Evolutionary conservation across 805 yeast species (phyloP).

Genomic region (Priceomyces haplophilus): DNA sequence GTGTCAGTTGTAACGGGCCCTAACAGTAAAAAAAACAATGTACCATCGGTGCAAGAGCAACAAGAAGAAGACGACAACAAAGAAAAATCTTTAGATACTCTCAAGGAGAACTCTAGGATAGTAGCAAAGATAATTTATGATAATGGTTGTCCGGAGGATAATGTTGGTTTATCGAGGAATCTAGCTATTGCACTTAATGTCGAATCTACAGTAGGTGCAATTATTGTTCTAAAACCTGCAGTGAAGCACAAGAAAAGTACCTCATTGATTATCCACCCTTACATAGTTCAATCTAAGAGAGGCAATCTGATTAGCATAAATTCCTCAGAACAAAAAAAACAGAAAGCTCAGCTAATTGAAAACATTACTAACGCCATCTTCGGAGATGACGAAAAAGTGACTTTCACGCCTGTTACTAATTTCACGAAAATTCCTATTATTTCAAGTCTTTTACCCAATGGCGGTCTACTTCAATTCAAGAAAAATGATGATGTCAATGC

Average conservation of each 20-base stretch:
- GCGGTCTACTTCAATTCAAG: conserved; percentile 57
- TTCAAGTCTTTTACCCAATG: conserved; percentile 48
- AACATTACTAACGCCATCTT: conserved; percentile 18
- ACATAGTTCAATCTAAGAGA: conserved; percentile 41
- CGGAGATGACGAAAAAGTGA: conserved; percentile 15
- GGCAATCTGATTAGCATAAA: conserved; percentile 25
- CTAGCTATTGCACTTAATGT: conserved; percentile 58
- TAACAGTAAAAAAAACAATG: conserved; percentile 18
- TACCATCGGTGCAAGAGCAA: conserved; percentile 7
- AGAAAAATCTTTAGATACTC: conserved; percentile 10
- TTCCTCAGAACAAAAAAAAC: conserved; percentile 28
- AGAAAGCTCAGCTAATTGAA: conserved; percentile 15
- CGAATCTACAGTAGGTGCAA: conserved; percentile 47
- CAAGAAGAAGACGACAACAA: conserved; percentile 6
- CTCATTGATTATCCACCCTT: conserved; percentile 52
- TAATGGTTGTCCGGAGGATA: conserved; percentile 24
- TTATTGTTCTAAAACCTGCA: conserved; percentile 51
- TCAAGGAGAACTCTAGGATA: conserved; percentile 40
- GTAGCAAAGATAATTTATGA: conserved; percentile 50
- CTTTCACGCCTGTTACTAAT: conserved; percentile 45
- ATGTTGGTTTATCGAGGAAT: conserved; percentile 51
- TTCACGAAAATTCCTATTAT: conserved; percentile 50
- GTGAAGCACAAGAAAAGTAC: conserved; percentile 26
- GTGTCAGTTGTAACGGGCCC: conserved; percentile 57
- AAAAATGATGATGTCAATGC: conserved; percentile 38